Evolutionary conservation across 2,329 filamentous ascomycete genomes (phyloP).

Genomic region (Cladosporium velox): DNA sequence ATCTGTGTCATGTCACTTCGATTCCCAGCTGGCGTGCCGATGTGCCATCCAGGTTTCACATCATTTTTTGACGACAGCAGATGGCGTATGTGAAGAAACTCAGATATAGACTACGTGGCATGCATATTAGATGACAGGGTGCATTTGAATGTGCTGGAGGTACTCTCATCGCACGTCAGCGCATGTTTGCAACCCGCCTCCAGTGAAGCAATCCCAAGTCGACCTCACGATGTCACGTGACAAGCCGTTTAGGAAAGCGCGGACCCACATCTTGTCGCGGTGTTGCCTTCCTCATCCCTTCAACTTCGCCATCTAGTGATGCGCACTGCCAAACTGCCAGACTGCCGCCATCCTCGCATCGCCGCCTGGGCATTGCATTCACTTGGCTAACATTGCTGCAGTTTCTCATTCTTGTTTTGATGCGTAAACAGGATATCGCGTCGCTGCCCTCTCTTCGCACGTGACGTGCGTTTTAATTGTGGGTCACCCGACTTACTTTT

Average conservation of each 20-base stretch:
- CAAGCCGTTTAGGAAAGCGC: conserved; percentile 19
- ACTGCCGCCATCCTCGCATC: neutral
- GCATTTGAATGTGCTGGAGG: neutral
- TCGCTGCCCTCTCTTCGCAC: neutral
- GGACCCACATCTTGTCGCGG: conserved; percentile 8
- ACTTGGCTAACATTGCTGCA: neutral
- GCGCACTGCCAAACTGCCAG: neutral
- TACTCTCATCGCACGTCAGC: neutral
- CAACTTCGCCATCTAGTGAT: neutral
- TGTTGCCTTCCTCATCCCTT: conserved; percentile 15
- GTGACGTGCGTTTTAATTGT: conserved; percentile 13
- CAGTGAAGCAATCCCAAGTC: neutral
- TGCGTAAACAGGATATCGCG: neutral
- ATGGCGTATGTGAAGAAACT: neutral
- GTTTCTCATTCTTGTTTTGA: neutral
- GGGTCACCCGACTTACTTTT: conserved; percentile 22
- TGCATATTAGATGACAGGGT: neutral
- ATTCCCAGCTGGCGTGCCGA: neutral
- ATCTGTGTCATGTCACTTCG: neutral
- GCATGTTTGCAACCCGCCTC: neutral
- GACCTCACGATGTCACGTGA: conserved; percentile 12
- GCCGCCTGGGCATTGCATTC: neutral
- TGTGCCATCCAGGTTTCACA: neutral
- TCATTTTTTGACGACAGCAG: neutral
- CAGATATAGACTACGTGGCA: neutral